Conservation (phyloP, 495 filamentous ascomycete species). For the Lasiosphaeria ovina region DNA sequence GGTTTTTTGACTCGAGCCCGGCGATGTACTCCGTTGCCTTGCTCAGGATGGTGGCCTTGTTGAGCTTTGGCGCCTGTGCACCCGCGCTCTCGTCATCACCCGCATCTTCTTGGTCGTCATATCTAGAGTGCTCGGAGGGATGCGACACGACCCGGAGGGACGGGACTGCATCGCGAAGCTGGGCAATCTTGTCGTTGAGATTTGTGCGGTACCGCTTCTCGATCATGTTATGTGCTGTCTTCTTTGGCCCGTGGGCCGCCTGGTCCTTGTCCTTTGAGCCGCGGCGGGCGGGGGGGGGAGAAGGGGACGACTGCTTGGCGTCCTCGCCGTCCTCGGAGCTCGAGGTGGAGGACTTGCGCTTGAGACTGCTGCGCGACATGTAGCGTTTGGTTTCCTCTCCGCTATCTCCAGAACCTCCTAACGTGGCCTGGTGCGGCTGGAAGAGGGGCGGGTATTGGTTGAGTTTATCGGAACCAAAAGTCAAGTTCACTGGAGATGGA, state of each 20-base stretch:
- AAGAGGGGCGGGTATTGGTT: constrained; percentile 13
- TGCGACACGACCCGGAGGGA: constrained; percentile 38
- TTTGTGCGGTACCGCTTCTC: constrained; percentile 52
- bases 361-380: constrained; percentile 22
- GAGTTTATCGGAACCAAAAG: background rate
- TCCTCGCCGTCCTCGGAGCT: constrained; percentile 14
- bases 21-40: constrained; percentile 90
- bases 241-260: constrained; percentile 22
- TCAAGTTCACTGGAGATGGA: background rate
- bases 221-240: constrained; percentile 49
- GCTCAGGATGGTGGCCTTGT: constrained; percentile 68
- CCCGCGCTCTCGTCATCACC: constrained; percentile 13
- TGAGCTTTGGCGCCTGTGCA: constrained; percentile 25
- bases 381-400: constrained; percentile 16
- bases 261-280: constrained; percentile 7
- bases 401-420: background rate
- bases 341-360: constrained; percentile 29
- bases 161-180: constrained; percentile 47
- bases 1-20: constrained; percentile 75
- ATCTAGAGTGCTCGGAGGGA: constrained; percentile 9
- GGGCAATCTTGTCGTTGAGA: constrained; percentile 50
- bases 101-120: constrained; percentile 20
- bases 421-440: constrained; percentile 18
- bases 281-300: constrained; percentile 14
- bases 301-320: constrained; percentile 12